Percentiles rank a stretch among this genome's conserved stretches.
phyloP scores from a whole-genome alignment of 2,329 filamentous ascomycete species.

The Aspergillus cejpii region DNA sequence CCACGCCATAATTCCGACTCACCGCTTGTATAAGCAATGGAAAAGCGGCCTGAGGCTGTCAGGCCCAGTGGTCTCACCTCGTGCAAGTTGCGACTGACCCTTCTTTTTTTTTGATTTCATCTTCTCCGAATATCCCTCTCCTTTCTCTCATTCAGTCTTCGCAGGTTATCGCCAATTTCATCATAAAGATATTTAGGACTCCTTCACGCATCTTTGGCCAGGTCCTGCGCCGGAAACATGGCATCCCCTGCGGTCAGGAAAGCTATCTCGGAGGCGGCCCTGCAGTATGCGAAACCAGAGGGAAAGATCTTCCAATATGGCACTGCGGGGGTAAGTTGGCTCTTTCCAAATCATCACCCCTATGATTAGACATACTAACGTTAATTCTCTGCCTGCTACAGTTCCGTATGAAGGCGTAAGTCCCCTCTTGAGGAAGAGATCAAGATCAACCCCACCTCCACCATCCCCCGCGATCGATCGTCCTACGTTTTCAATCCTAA shows the following conservation, averaged over 20 bases:
- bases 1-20: slow-evolving; percentile 4
- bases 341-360: slow-evolving; percentile 1
- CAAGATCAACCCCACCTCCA: slow-evolving; percentile 27
- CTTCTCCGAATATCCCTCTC: slow-evolving; percentile 4
- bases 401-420: slow-evolving; percentile 66
- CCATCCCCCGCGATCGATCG: slow-evolving; percentile 29
- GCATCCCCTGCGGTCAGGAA: slow-evolving; percentile 39
- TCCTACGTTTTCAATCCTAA: slow-evolving; percentile 32
- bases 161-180: slow-evolving; percentile 4
- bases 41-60: neutral
- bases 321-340: slow-evolving; percentile 53
- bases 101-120: slow-evolving; percentile 9
- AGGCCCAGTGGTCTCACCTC: neutral
- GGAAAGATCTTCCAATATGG: slow-evolving; percentile 53
- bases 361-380: slow-evolving; percentile 12
- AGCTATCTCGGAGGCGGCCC: slow-evolving; percentile 44
- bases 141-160: neutral
- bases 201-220: slow-evolving; percentile 4
- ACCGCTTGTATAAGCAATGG: slow-evolving; percentile 16
- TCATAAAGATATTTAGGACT: neutral
- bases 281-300: slow-evolving; percentile 45
- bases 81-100: slow-evolving; percentile 5
- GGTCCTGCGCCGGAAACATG: slow-evolving; percentile 30
- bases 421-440: slow-evolving; percentile 22
- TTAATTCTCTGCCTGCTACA: slow-evolving; percentile 25